Evolutionary conservation across 805 yeast species (phyloP), one percentile per base, ranked within the genome.

Genomic region (Starmerella ratchasimensis): DNA sequence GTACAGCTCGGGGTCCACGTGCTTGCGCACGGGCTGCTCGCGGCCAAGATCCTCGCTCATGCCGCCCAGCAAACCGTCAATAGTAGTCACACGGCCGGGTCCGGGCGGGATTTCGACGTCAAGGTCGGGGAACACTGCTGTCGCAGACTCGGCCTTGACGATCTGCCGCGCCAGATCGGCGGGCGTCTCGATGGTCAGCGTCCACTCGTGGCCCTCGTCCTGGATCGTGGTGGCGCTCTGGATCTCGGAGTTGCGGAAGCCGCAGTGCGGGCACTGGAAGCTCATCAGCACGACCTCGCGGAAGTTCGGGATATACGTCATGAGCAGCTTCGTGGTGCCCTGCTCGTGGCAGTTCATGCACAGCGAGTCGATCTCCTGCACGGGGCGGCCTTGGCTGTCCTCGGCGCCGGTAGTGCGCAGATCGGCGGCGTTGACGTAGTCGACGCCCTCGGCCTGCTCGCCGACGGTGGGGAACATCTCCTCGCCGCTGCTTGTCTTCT

Each of bases 31-130:
- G 2, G 76, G 77, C 63, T 90, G 99, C 56, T 82, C 95, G 35
- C 73, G 58, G 52, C 68, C 64, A 47, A 90, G 67, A 57, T 88
- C 95, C 13, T 71, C 80, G 39, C 78, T 64, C 80, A 86, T 84
- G 57, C 86, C 95, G 14, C 66, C 56, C 40, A 90, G 64, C 25
- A 90, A 59, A 18, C 98, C 99, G 58, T 90, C 98, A 22, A 84
- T 76, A 19, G 84, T 86, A 28, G 95, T 82, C 44, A 90, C 65
- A 54, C 86, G 94, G 20, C 98, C 98, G 51, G 83, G 72, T 57
- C 84, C 81, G 24, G 96, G 82, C 4, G 99, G 98, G 43, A 90
- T 88, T 60, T 88, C 97, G 39, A 88, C 73, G 48, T 84, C 95
- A 43, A 88, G 63, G 57, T 86, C 94, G 11, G 71, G 61, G 53